These are phyloP conservation scores for Discostella pseudostelligera DNA, from an alignment of 108 stramenopile species.

Conservation along the genomic window DNA sequence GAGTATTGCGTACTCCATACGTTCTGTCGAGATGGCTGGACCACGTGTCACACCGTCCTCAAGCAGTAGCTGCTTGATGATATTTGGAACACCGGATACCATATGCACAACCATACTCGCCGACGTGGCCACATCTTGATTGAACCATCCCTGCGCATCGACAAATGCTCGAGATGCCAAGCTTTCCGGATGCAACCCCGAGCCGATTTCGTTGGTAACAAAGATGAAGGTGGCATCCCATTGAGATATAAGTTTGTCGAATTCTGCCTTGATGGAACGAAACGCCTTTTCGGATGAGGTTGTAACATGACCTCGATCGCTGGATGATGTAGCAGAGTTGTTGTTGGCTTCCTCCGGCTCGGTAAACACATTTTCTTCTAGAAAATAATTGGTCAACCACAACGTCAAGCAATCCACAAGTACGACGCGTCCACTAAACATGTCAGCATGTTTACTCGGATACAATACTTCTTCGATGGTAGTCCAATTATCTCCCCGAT, in stretches of 20 bases:
- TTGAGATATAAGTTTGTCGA: constrained; percentile 44
- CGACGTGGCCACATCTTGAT: constrained; percentile 49
- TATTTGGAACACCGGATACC: constrained; percentile 47
- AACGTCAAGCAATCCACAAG: constrained; percentile 60
- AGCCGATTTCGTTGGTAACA: constrained; percentile 62
- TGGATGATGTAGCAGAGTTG: constrained; percentile 7
- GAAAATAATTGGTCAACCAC: constrained; percentile 61
- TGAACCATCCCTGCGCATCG: constrained; percentile 59
- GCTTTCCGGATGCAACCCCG: constrained; percentile 45
- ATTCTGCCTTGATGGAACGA: constrained; percentile 33
- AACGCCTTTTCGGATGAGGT: constrained; percentile 34
- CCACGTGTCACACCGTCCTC: constrained; percentile 2
- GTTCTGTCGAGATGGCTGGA: background rate
- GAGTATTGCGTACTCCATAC: constrained; percentile 9
- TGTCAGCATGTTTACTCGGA: constrained; percentile 41
- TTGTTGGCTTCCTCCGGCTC: constrained; percentile 11
- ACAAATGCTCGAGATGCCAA: constrained; percentile 45
- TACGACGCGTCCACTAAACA: constrained; percentile 43
- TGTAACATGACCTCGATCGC: constrained; percentile 16
- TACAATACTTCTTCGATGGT: constrained; percentile 55
- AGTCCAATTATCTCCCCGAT: constrained; percentile 42
- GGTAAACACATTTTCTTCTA: constrained; percentile 46
- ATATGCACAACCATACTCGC: constrained; percentile 48
- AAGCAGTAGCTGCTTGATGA: constrained; percentile 31
- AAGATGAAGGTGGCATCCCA: constrained; percentile 57